phyloP scores from a whole-genome alignment of 2,329 filamentous ascomycete species.

The Rutstroemia sp. region DNA sequence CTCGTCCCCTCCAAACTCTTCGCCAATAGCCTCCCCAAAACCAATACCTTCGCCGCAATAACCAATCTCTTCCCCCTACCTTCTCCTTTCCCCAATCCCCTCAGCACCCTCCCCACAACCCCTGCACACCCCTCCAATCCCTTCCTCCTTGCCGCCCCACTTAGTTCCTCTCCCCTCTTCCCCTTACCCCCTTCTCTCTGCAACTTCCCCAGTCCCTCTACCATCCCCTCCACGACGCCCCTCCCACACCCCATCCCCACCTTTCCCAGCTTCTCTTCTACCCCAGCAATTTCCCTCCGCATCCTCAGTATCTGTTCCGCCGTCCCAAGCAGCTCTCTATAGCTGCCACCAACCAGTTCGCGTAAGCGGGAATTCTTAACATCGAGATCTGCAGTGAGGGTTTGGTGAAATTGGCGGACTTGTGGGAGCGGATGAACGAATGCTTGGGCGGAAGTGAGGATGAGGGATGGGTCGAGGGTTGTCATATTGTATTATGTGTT shows the following conservation, averaged over 20 bases:
- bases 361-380: conserved; percentile 56
- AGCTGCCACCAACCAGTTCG: conserved; percentile 59
- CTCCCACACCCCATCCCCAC: conserved; percentile 76
- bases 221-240: conserved; percentile 59
- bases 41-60: conserved; percentile 61
- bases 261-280: conserved; percentile 62
- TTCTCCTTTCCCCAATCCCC: conserved; percentile 26
- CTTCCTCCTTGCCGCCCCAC: conserved; percentile 36
- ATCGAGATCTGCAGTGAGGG: conserved; percentile 51
- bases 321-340: conserved; percentile 84
- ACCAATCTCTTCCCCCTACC: conserved; percentile 38
- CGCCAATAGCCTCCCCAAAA: conserved; percentile 67
- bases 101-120: conserved; percentile 42
- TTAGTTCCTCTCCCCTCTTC: conserved; percentile 22
- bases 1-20: conserved; percentile 59
- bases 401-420: conserved; percentile 55
- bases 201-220: conserved; percentile 47
- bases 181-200: conserved; percentile 24
- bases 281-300: conserved; percentile 67
- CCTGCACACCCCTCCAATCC: conserved; percentile 46
- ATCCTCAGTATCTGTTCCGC: conserved; percentile 92
- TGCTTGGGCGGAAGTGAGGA: conserved; percentile 32
- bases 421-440: conserved; percentile 51
- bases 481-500: conserved; percentile 12
- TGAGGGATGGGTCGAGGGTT: conserved; percentile 46